Conservation (phyloP, 768 basidiomycete species). For the Auricularia sp. region DNA sequence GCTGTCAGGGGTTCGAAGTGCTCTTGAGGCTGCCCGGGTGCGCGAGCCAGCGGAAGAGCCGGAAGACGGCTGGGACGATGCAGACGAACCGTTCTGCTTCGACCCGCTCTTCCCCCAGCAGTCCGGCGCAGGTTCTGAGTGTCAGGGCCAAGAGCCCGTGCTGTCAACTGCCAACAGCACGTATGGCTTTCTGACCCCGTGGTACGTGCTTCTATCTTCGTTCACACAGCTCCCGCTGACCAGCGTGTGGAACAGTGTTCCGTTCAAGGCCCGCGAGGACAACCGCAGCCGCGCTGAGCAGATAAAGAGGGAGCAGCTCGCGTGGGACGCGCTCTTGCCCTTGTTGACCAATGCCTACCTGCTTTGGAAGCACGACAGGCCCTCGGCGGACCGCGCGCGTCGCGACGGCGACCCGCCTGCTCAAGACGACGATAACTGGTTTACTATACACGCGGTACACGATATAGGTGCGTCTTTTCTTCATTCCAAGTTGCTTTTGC, state of each 20-base stretch:
- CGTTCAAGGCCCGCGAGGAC: background rate
- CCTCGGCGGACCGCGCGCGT: too few relatives aligned
- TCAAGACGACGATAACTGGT: too few relatives aligned
- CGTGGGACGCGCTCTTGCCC: slow-evolving; percentile 41
- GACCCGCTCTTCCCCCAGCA: too few relatives aligned
- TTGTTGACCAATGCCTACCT: slow-evolving; percentile 67
- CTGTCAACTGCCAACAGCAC: background rate
- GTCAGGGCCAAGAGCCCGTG: too few relatives aligned
- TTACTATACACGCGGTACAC: too few relatives aligned
- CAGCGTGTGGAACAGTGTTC: background rate
- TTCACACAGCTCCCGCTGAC: background rate
- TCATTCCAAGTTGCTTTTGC: too few relatives aligned
- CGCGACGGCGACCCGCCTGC: too few relatives aligned
- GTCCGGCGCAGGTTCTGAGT: too few relatives aligned
- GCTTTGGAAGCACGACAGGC: background rate
- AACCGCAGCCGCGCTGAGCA: background rate
- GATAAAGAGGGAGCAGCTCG: background rate
- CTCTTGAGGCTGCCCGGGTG: background rate
- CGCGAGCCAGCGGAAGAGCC: too few relatives aligned
- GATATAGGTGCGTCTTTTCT: too few relatives aligned
- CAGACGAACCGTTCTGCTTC: too few relatives aligned
- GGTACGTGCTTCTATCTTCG: background rate
- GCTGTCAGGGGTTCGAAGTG: background rate
- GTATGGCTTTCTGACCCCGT: background rate
- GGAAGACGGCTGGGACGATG: too few relatives aligned